Percentiles rank a stretch among this genome's conserved stretches.
These are phyloP conservation scores for Chloromonas sp. DNA, from an alignment of 163 green algal genomes.

Conservation along the genomic window DNA sequence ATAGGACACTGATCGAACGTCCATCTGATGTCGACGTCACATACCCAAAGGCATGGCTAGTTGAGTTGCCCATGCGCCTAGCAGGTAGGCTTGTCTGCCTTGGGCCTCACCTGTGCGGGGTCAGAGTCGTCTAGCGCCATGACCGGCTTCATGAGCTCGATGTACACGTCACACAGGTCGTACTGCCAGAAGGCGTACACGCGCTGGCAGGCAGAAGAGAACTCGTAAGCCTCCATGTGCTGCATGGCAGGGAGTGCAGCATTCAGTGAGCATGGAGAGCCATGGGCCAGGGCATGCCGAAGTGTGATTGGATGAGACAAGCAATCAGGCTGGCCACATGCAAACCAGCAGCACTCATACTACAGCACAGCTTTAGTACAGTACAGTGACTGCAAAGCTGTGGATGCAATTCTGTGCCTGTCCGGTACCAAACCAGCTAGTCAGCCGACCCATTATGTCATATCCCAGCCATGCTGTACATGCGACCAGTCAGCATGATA, in stretches of 20 bases:
- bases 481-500: neutral
- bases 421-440: neutral
- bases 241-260: conserved; percentile 3
- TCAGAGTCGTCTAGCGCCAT: conserved; percentile 40
- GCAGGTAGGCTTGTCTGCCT: neutral
- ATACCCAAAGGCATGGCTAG: neutral
- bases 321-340: neutral
- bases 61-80: neutral
- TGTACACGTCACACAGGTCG: conserved; percentile 97
- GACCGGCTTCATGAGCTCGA: conserved; percentile 95
- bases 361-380: neutral
- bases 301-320: neutral
- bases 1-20: neutral
- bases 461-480: too few relatives aligned
- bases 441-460: too few relatives aligned
- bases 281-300: neutral
- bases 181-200: conserved; percentile 88
- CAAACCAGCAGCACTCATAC: neutral
- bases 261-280: neutral
- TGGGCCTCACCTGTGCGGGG: neutral
- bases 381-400: neutral
- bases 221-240: conserved; percentile 83
- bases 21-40: neutral
- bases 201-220: conserved; percentile 66
- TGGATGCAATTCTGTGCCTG: neutral